Evolutionary conservation across 1,284 basidiomycete genomes (phyloP), one percentile per base, ranked within the genome.

Genomic region (Ceratobasidium sp.): DNA sequence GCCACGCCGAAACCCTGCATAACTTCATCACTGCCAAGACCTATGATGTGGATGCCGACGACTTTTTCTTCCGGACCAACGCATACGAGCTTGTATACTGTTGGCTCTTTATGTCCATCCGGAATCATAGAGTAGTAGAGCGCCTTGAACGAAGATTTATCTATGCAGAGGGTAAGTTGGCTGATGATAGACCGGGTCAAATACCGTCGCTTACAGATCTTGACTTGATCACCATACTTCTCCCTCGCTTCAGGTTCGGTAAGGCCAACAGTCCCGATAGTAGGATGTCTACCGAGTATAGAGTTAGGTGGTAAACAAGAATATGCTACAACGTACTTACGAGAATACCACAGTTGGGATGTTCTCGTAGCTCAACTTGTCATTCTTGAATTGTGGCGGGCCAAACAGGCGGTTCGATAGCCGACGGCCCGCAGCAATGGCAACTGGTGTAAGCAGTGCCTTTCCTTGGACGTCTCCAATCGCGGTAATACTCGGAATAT

Each of bases 331-430:
- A 4, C 14, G 19, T n/a, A 83, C 90, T 76, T 72, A 93, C 90
- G 94, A 93, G 81, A 98, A 98, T 69, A 98, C 93, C 71, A 97
- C 95, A 49, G 87, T 91, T 2, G 97, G 90, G 72, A 99, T 95
- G 77, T 98, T 87, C 50, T 89, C 84, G 77, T 99, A 99, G 75
- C 83, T 84, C 72, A 98, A 83, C 78, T 95, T 93, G 75, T 98
- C 91, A 69, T 90, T 78, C 81, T 90, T 93, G 82, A 85, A 94
- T 78, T 91, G 82, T 64, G 86, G 83, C 0, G 87, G 87, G 9
- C 96, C 97, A 76, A 93, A 99, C 60, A 99, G 80, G 58, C 97
- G 82, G 81, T 98, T 99, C 57, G 88, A 84, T 44, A 98, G 80
- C 71, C 93, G 82, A 69, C 96, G 83, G 25, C 95, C 96, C 4